Evolutionary conservation across 2,329 filamentous ascomycete species (phyloP).

Genomic region (Fusarium stilboides): DNA sequence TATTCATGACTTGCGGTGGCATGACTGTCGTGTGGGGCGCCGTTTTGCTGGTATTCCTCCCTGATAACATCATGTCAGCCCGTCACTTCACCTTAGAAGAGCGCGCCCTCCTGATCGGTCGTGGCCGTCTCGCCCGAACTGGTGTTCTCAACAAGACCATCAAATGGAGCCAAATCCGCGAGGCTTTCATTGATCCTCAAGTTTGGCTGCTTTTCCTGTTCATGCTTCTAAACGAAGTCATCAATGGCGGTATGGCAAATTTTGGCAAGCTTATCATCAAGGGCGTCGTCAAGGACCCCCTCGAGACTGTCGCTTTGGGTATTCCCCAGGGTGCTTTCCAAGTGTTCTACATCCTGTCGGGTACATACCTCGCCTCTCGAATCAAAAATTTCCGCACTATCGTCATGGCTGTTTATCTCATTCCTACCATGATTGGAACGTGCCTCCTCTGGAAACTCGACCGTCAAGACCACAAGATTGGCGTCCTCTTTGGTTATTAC

Average conservation of each 20-base stretch:
- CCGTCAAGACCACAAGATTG: slow-evolving; percentile 57
- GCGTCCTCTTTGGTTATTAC: slow-evolving; percentile 67
- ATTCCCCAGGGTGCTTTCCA: slow-evolving; percentile 69
- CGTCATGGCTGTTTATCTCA: slow-evolving; percentile 66
- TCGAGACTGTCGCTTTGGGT: slow-evolving; percentile 63
- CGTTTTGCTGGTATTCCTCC: slow-evolving; percentile 61
- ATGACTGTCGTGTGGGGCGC: slow-evolving; percentile 64
- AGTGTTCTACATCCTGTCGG: slow-evolving; percentile 65
- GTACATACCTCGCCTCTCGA: slow-evolving; percentile 65
- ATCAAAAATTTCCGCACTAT: slow-evolving; percentile 64
- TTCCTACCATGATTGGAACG: slow-evolving; percentile 65
- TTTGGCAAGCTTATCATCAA: slow-evolving; percentile 70
- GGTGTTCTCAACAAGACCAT: slow-evolving; percentile 64
- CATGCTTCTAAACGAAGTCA: slow-evolving; percentile 68
- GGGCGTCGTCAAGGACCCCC: slow-evolving; percentile 55
- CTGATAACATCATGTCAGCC: slow-evolving; percentile 61
- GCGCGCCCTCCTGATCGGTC: slow-evolving; percentile 70
- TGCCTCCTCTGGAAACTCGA: slow-evolving; percentile 65
- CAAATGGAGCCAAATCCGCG: slow-evolving; percentile 64
- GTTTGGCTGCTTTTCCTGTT: slow-evolving; percentile 67
- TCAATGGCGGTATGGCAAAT: slow-evolving; percentile 68
- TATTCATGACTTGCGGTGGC: slow-evolving; percentile 67
- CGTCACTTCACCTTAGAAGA: slow-evolving; percentile 44
- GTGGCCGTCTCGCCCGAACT: slow-evolving; percentile 66
- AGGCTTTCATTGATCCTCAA: slow-evolving; percentile 65